A percentile compares a stretch with the other conserved stretches of the same genome.
Conservation (phyloP, 1,284 basidiomycete genomes). For the Pyrrhoderma lamaoense region DNA sequence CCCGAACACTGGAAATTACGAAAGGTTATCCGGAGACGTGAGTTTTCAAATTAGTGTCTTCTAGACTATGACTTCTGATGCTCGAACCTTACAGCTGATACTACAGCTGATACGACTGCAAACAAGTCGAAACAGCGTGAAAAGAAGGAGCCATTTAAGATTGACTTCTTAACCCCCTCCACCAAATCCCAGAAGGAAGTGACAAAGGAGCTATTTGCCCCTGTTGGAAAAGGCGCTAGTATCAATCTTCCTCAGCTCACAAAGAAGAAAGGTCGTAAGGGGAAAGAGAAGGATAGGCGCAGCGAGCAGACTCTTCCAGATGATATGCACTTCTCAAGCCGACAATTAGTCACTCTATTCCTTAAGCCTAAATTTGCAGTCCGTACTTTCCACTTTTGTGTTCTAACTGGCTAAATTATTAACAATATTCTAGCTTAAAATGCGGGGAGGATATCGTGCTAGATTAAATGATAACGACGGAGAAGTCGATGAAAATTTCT, state of each 20-base stretch:
- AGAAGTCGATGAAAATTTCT: slow-evolving; percentile 90
- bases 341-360: slow-evolving; percentile 87
- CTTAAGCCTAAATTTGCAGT: slow-evolving; percentile 93
- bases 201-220: slow-evolving; percentile 76
- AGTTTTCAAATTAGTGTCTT: slow-evolving; percentile 24
- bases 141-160: slow-evolving; percentile 83
- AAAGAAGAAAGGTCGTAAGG: slow-evolving; percentile 36
- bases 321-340: slow-evolving; percentile 94
- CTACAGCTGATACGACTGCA: slow-evolving; percentile 31
- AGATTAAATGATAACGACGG: slow-evolving; percentile 57
- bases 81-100: slow-evolving; percentile 40
- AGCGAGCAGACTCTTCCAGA: slow-evolving; percentile 85
- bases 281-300: slow-evolving; percentile 50
- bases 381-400: slow-evolving; percentile 25
- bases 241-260: slow-evolving; percentile 63
- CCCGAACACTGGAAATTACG: slow-evolving; percentile 97
- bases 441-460: slow-evolving; percentile 59
- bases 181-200: slow-evolving; percentile 64
- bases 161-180: slow-evolving; percentile 72
- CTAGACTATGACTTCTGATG: slow-evolving; percentile 5
- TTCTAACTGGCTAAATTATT: slow-evolving; percentile 5
- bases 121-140: slow-evolving; percentile 52
- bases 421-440: slow-evolving; percentile 52
- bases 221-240: slow-evolving; percentile 54
- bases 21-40: slow-evolving; percentile 68